Base-by-base conservation (phyloP, 257 asterid species). In the Lithospermum erythrorhizon region DNA sequence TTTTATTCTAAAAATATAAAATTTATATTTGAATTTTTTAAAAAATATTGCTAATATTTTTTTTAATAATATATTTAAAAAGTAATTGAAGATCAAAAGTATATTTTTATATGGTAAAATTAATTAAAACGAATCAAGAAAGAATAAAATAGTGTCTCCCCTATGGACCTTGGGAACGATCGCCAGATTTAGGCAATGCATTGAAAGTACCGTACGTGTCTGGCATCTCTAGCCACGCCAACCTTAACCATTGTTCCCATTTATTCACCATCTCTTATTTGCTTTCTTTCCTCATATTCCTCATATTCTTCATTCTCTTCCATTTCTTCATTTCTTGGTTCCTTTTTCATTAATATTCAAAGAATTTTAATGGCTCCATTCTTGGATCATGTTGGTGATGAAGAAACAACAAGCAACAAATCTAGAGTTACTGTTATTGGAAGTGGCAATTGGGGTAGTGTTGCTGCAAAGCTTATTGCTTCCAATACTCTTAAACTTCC, bases 381-480 rank as follows among this genome's bases (percentile, higher is more conserved):
- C 49, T 41, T 41, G 4, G 49, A 41, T 27, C n/a, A 27, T 27
- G 30, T 3, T 27, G 30, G 30, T 2, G 6, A 27, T 3, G 45
- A 32, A 13, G 60, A 59, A 32, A 68, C 61, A 58, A 18, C 72
- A 61, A 37, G 72, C 29, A 24, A 18, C 29, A 82, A 72, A 72
- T 85, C 82, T 0, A 80, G 72, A 70, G 94, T 89, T 71, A 80
- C 96, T 29, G 84, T 89, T 32, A 88, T 89, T 30, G 96, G 95
- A 41, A 86, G 95, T 49, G 96, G 96, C 57, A 89, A 89, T 60
- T 89, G 96, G 96, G 96, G 95, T 3, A 86, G 95, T 76, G 96
- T 89, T 48, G 94, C 96, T 20, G 77, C 95, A 67, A 89, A 83
- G 76, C 95, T 89, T 79, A 86, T 86, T 72, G 96, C 94, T 9